Evolutionary conservation across 75 land plant species (phyloP), one percentile per base, ranked within the genome.

Genomic region (Selaginella moellendorffii): DNA sequence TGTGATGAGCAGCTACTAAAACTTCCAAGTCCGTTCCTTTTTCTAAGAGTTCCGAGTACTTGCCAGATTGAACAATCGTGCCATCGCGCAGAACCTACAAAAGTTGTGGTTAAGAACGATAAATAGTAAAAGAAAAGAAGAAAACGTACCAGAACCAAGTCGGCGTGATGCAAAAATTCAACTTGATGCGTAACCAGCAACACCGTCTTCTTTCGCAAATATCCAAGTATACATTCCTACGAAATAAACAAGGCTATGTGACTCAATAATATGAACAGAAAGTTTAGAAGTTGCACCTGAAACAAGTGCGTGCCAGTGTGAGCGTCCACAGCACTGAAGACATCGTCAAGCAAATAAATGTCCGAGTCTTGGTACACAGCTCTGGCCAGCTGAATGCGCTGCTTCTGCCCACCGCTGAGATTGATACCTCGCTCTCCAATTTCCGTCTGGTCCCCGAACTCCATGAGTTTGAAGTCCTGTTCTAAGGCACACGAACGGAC

Each of bases 141-240:
- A 5, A 52, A 31, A 58, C 92, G 70, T 29, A 90, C 97, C 82
- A 90, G 67, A 26, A 90, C 62, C 31, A 69, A 56, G 67, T 86
- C 81, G 52, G 80, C 83, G 29, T 74, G 69, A 24, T 84, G 82
- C n/a, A 90, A 79, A 61, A 90, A 90, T 22, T 86, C 97, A 2
- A 90, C 84, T 73, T 90, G 91, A 68, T 90, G 97, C 1, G 97
- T 86, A 1, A 86, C 97, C 74, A 76, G 80, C 53, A 90, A 53
- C 17, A 86, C 79, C 0, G 87, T 90, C 62, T 86, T 86, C 12
- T 73, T 65, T 53, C 67, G 59, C 62, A 90, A 61, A 30, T 72
- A 51, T 9, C 85, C 85, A 53, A 70, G 60, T 27, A 90, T 66
- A 53, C 90, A 83, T 65, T 90, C 90, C 90, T 85, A 76, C 2